A percentile compares a stretch with the other conserved stretches of the same genome.
Evolutionary conservation across 495 filamentous ascomycete species (phyloP).

Genomic region (Cairneyella variabilis): DNA sequence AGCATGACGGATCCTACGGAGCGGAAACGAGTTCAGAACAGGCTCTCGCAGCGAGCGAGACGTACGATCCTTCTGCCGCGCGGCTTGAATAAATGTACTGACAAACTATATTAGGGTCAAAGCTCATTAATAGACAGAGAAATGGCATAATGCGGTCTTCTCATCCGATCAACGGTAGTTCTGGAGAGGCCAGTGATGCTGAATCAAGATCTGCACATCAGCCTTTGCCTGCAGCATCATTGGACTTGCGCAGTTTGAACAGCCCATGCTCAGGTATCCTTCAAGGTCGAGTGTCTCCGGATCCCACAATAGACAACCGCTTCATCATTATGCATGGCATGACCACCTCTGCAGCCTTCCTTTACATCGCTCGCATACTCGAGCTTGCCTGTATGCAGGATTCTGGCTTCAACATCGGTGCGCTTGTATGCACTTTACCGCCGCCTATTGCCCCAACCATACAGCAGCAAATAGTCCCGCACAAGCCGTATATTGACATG

Average conservation of each 20-base stretch:
- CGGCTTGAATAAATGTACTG: neutral
- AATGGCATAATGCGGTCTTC: neutral
- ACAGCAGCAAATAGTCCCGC: conserved; percentile 5
- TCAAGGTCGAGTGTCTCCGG: neutral
- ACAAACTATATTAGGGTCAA: conserved; percentile 5
- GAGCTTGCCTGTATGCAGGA: conserved; percentile 1
- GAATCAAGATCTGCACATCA: neutral
- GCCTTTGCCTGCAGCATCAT: neutral
- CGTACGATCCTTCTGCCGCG: neutral
- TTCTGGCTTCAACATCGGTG: conserved; percentile 3
- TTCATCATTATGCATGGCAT: conserved; percentile 11
- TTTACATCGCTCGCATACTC: neutral
- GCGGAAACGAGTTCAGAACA: conserved; percentile 10
- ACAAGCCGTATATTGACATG: conserved; percentile 5
- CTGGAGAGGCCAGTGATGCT: conserved; percentile 2
- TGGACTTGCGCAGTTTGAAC: neutral
- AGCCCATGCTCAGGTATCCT: neutral
- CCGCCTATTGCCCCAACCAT: conserved; percentile 4
- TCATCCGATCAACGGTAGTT: neutral
- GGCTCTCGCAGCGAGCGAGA: conserved; percentile 16
- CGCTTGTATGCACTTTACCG: conserved; percentile 3
- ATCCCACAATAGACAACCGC: conserved; percentile 7
- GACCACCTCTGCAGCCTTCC: conserved; percentile 3
- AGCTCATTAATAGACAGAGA: conserved; percentile 1
- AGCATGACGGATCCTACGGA: conserved; percentile 5